Base-by-base conservation (phyloP, 169 alveolate species). In the Cryptosporidium baileyi region DNA sequence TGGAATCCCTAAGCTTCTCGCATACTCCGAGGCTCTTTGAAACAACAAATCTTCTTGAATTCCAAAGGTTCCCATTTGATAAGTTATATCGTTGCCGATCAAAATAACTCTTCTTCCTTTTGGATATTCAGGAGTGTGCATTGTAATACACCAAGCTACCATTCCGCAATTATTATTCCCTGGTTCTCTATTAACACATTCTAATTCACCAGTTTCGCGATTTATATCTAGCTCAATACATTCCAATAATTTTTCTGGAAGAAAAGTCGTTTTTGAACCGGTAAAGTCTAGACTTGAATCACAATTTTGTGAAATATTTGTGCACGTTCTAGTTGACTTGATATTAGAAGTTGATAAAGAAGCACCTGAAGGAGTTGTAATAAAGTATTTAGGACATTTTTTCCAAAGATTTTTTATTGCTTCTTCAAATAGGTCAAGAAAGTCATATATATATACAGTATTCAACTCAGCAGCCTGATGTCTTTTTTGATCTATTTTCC, bases 61-160 rank as follows among this genome's bases (percentile, higher is more conserved):
- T 34, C 95, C 95, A 57, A 92, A 92, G 36, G 94, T 88, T 11
- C 95, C 95, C 34, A 91, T 91, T 82, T 60, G 62, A 52, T 90
- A 88, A 15, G 95, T 92, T 60, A 93, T 89, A 57, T 93, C 95
- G 60, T 91, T 93, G 40, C 93, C 93, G n/a, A 94, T 89, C 26
- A 94, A 49, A 36, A 93, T 89, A 4, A 93, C 45, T 43, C 89
- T 89, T 11, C 97, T 89, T 3, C 97, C 97, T 51, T 89, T 88
- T 19, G 93, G 94, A 82, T 80, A 92, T 63, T 91, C 96, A 19
- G 91, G 91, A 47, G 91, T 61, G 34, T 65, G 88, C 82, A 80
- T 80, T 52, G 80, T 63, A 40, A 89, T 51, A 38, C 81, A 65
- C 92, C 92, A 90, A 11, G 91, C 89, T n/a, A 90, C 90, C 93